A percentile compares a stretch with the other conserved stretches of the same genome.
phyloP scores from a whole-genome alignment of 805 yeast species.

The Lipomyces lipofer region DNA sequence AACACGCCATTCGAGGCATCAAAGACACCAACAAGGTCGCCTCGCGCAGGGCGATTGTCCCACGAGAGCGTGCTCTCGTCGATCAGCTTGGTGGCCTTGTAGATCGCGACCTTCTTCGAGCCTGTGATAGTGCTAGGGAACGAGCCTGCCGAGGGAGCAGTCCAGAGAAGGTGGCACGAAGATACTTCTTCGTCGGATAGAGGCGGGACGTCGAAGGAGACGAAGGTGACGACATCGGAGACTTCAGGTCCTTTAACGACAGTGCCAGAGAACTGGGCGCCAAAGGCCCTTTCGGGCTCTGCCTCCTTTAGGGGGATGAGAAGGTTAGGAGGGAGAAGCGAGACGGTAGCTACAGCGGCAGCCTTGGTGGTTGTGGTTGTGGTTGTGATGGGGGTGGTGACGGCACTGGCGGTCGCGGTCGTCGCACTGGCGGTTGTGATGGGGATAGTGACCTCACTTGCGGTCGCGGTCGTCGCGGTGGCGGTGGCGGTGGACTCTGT shows the following conservation, averaged over 20 bases:
- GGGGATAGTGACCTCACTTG: conserved; percentile 8
- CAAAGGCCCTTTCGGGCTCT: conserved; percentile 15
- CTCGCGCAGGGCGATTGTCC: conserved; percentile 20
- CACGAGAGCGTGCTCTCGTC: conserved; percentile 20
- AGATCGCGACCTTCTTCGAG: conserved; percentile 19
- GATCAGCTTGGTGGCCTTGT: conserved; percentile 5
- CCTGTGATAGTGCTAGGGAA: conserved; percentile 25
- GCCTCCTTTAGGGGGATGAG: conserved; percentile 24
- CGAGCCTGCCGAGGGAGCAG: conserved; percentile 22
- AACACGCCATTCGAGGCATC: conserved; percentile 24
- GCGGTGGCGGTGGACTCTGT: conserved; percentile 1
- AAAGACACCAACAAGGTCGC: conserved; percentile 16
- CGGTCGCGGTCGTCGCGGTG: conserved; percentile 1
- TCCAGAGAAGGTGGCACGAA: conserved; percentile 27
- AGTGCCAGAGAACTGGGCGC: conserved; percentile 25
- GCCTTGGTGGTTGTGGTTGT: not conserved
- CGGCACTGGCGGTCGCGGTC: not conserved
- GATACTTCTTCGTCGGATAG: conserved; percentile 5
- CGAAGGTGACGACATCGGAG: conserved; percentile 18
- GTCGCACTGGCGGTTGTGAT: not conserved
- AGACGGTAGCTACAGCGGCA: conserved; percentile 20
- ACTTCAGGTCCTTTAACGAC: not conserved
- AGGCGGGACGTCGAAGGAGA: conserved; percentile 25
- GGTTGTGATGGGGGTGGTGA: conserved; percentile 2
- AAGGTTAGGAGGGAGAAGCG: conserved; percentile 27